Conservation (phyloP, 2,329 filamentous ascomycete species). For the Colletotrichum sublineola region DNA sequence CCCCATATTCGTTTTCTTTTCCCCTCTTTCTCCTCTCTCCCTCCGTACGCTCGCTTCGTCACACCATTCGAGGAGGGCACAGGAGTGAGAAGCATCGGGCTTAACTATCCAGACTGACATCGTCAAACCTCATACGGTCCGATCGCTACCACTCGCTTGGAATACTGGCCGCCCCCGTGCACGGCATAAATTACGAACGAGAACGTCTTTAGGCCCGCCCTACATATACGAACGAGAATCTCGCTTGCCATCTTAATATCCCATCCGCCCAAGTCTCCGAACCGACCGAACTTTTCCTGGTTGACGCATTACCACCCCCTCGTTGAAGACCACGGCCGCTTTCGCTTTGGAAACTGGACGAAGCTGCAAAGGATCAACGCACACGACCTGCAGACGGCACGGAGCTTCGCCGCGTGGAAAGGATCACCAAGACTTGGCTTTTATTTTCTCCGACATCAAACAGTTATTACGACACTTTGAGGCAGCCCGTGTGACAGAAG, state of each 20-base stretch:
- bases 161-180: neutral
- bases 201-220: constrained; percentile 12
- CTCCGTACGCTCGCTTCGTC: constrained; percentile 33
- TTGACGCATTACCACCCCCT: constrained; percentile 11
- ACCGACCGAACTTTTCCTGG: constrained; percentile 15
- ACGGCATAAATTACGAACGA: constrained; percentile 5
- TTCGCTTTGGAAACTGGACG: neutral
- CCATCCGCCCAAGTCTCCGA: constrained; percentile 15
- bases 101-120: constrained; percentile 3
- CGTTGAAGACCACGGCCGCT: neutral
- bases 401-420: constrained; percentile 4
- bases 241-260: constrained; percentile 17
- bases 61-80: constrained; percentile 19
- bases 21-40: neutral
- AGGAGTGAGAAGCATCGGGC: constrained; percentile 4
- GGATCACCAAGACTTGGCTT: constrained; percentile 15
- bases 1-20: neutral
- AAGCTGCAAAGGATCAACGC: neutral
- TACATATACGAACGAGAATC: constrained; percentile 35
- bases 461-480: constrained; percentile 20
- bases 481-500: constrained; percentile 27
- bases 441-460: constrained; percentile 10
- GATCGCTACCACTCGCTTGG: neutral
- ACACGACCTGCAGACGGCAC: constrained; percentile 7
- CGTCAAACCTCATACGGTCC: constrained; percentile 9